phyloP scores from a whole-genome alignment of 1,139 yeast genomes.

The Suhomyces yuchorum region DNA sequence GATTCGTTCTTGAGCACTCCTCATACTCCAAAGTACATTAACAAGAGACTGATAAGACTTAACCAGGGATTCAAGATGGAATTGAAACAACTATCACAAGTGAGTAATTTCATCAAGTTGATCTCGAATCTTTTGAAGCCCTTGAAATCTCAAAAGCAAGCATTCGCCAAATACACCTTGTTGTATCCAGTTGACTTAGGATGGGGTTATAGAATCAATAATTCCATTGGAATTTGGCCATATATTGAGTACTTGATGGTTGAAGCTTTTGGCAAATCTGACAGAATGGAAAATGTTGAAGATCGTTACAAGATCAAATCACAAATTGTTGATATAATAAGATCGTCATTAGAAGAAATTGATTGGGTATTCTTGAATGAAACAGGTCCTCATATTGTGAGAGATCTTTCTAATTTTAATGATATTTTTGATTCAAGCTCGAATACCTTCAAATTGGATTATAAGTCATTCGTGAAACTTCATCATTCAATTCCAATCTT shows the following conservation, averaged over 20 bases:
- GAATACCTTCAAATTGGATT: slow-evolving; percentile 28
- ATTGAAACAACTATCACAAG: slow-evolving; percentile 51
- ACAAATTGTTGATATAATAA: slow-evolving; percentile 54
- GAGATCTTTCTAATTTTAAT: slow-evolving; percentile 36
- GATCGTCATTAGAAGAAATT: slow-evolving; percentile 56
- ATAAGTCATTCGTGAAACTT: slow-evolving; percentile 44
- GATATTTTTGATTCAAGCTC: slow-evolving; percentile 41
- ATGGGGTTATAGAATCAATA: slow-evolving; percentile 50
- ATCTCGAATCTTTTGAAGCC: slow-evolving; percentile 40
- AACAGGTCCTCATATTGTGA: slow-evolving; percentile 30
- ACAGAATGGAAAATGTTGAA: slow-evolving; percentile 30
- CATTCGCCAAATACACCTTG: slow-evolving; percentile 43
- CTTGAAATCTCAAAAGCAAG: slow-evolving; percentile 24
- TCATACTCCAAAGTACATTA: slow-evolving; percentile 24
- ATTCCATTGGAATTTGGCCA: slow-evolving; percentile 70
- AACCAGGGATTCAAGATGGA: slow-evolving; percentile 37
- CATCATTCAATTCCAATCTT: slow-evolving; percentile 73
- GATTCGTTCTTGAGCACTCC: slow-evolving; percentile 14
- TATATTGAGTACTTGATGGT: slow-evolving; percentile 70
- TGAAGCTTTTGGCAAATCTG: slow-evolving; percentile 61
- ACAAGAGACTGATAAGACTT: slow-evolving; percentile 33
- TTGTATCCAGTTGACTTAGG: slow-evolving; percentile 72
- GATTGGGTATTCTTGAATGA: slow-evolving; percentile 64
- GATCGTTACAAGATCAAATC: slow-evolving; percentile 54
- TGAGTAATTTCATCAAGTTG: slow-evolving; percentile 62